Percentiles rank a stretch among this genome's conserved stretches.
These are phyloP conservation scores for Candida parachauliodes DNA, from an alignment of 805 yeast genomes.

Conservation along the genomic window DNA sequence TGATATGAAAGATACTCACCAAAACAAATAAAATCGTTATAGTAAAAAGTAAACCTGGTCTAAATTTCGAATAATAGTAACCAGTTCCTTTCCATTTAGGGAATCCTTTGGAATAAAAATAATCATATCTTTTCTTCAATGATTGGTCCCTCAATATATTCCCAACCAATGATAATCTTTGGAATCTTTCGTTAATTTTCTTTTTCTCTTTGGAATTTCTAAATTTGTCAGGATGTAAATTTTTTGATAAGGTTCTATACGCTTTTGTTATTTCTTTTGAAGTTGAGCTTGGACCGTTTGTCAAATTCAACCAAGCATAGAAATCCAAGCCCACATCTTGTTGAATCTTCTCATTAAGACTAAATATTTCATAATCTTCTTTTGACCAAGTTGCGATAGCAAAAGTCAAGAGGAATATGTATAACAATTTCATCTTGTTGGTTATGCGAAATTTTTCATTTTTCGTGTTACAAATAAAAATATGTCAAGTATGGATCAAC, in stretches of 20 bases:
- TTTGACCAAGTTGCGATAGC: conserved; percentile 49
- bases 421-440: conserved; percentile 6
- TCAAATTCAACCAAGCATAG: conserved; percentile 62
- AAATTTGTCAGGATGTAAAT: conserved; percentile 83
- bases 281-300: conserved; percentile 43
- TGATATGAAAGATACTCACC: conserved; percentile 55
- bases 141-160: conserved; percentile 59
- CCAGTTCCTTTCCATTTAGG: conserved; percentile 76
- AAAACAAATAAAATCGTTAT: conserved; percentile 48
- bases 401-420: conserved; percentile 8
- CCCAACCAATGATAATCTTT: conserved; percentile 72
- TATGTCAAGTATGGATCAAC: conserved; percentile 29
- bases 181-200: conserved; percentile 65
- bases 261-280: conserved; percentile 58
- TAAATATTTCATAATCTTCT: conserved; percentile 79
- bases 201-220: conserved; percentile 29
- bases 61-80: conserved; percentile 60
- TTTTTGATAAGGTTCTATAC: conserved; percentile 66
- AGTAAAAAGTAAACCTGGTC: conserved; percentile 60
- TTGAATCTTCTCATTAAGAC: conserved; percentile 59
- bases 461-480: background rate
- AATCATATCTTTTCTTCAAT: conserved; percentile 73
- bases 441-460: conserved; percentile 3
- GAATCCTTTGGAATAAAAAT: conserved; percentile 76
- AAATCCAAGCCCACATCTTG: conserved; percentile 66